Evolutionary conservation across 306 rosid genomes (phyloP), one percentile per base, ranked within the genome.

Genomic region (Medicago lupulina): DNA sequence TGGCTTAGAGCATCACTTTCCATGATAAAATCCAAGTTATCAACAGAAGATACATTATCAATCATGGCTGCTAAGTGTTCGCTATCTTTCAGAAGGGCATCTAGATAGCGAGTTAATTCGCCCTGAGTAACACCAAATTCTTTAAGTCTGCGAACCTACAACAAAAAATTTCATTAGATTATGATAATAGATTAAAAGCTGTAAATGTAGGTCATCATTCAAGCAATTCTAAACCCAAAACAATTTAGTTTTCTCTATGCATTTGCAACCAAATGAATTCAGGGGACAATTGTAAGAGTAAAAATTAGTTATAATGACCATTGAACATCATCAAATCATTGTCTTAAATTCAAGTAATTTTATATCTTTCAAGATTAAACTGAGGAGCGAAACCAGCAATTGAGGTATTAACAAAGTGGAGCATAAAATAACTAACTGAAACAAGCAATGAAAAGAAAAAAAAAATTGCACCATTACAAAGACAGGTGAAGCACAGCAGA

Each of bases 31-130:
- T 95, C 97, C 97, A 95, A 84, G 85, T 95, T 95, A 90, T 95
- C 99, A 83, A 95, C 99, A 16, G 99, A 95, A 67, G 99, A 91
- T 74, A 95, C 97, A 74, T 95, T 95, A 85, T 95, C 99, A 76
- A 95, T 89, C 97, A 95, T 90, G 83, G 97, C 99, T 44, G 99
- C 99, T 40, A 95, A 77, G 87, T 95, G 99, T 81, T 95, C 99
- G 76, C 99, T 95, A 55, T 95, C 99, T 86, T 92, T 95, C 78
- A 95, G 78, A 74, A 95, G 90, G 39, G 99, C 99, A 82, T 89
- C 97, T 86, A 95, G 83, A 78, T 95, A 95, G 54, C 99, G 97
- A 67, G 97, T 92, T 79, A 95, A 87, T 95, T 95, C 99, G 75
- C 99, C 99, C 88, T 80, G 86, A 40, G 99, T 95, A 81, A 95